phyloP scores from a whole-genome alignment of 2,329 filamentous ascomycete genomes.

The Aurifilum marmelostoma region DNA sequence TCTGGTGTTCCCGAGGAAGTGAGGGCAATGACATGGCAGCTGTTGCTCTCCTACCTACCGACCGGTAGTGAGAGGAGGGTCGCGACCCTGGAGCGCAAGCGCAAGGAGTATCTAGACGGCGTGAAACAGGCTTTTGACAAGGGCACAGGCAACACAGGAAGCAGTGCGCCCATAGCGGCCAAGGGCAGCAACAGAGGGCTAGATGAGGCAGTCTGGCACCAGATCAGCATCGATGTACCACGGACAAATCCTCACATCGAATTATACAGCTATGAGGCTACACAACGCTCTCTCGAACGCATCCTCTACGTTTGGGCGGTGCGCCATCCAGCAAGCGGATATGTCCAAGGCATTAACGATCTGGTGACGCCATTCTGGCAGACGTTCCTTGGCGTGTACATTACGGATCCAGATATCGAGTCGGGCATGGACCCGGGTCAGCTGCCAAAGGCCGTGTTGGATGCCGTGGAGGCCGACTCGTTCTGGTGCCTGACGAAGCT shows the following conservation, averaged over 20 bases:
- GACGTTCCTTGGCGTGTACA: slow-evolving; percentile 92
- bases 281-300: slow-evolving; percentile 88
- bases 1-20: slow-evolving; percentile 94
- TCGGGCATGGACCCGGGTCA: slow-evolving; percentile 96
- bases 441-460: slow-evolving; percentile 84
- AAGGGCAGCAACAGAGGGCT: slow-evolving; percentile 59
- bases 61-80: slow-evolving; percentile 95
- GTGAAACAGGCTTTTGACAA: slow-evolving; percentile 74
- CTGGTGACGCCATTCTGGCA: slow-evolving; percentile 98
- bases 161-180: slow-evolving; percentile 24
- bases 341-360: slow-evolving; percentile 98
- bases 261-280: slow-evolving; percentile 93
- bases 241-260: slow-evolving; percentile 95
- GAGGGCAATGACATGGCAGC: slow-evolving; percentile 98
- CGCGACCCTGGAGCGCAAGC: slow-evolving; percentile 86
- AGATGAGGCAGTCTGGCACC: slow-evolving; percentile 98
- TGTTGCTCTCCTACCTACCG: slow-evolving; percentile 91
- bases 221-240: slow-evolving; percentile 97
- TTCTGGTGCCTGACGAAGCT: slow-evolving; percentile 99
- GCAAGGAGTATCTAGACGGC: slow-evolving; percentile 94
- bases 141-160: slow-evolving; percentile 50
- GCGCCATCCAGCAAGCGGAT: slow-evolving; percentile 93
- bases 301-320: slow-evolving; percentile 99
- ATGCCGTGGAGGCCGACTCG: slow-evolving; percentile 95
- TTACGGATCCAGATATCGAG: slow-evolving; percentile 91